Evolutionary conservation across 768 basidiomycete genomes (phyloP).

Genomic region (Rhizopogon vesiculosus): DNA sequence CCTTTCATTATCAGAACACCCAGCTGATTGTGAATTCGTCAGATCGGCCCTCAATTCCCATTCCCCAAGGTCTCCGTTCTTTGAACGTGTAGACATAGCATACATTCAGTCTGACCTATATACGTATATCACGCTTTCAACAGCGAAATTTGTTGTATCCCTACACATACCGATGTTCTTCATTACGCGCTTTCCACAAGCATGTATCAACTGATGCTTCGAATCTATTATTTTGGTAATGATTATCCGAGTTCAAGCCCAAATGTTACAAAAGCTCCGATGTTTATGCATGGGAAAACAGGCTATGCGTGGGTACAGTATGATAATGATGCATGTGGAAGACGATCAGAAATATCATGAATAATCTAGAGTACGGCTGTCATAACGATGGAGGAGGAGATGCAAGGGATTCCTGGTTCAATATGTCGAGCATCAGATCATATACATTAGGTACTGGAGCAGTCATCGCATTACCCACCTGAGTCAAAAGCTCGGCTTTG

Average conservation of each 20-base stretch:
- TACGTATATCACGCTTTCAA: conserved; percentile 31
- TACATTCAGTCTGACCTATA: neutral
- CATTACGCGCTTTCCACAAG: conserved; percentile 30
- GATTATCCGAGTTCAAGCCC: neutral
- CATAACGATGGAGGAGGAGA: conserved; percentile 58
- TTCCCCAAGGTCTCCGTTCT: conserved; percentile 54
- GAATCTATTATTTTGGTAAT: neutral
- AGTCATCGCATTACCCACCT: conserved; percentile 34
- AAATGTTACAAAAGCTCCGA: conserved; percentile 1
- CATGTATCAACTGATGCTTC: conserved; percentile 22
- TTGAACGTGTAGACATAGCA: conserved; percentile 10
- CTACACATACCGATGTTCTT: conserved; percentile 14
- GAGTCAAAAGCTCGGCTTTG: conserved; percentile 58
- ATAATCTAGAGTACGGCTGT: conserved; percentile 17
- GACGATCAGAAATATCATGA: conserved; percentile 11
- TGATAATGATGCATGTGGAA: conserved; percentile 10
- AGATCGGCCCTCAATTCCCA: conserved; percentile 54
- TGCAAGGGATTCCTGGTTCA: conserved; percentile 54
- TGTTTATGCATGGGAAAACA: conserved; percentile 4
- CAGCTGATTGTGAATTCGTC: neutral
- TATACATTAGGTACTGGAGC: conserved; percentile 4
- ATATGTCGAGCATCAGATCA: conserved; percentile 25
- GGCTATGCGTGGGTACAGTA: conserved; percentile 16
- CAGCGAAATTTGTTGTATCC: conserved; percentile 27
- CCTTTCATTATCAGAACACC: neutral